Evolutionary conservation across 192 early-diverging fungal species (phyloP), one percentile per base, ranked within the genome.

Genomic region (Obelidium mucronatum): DNA sequence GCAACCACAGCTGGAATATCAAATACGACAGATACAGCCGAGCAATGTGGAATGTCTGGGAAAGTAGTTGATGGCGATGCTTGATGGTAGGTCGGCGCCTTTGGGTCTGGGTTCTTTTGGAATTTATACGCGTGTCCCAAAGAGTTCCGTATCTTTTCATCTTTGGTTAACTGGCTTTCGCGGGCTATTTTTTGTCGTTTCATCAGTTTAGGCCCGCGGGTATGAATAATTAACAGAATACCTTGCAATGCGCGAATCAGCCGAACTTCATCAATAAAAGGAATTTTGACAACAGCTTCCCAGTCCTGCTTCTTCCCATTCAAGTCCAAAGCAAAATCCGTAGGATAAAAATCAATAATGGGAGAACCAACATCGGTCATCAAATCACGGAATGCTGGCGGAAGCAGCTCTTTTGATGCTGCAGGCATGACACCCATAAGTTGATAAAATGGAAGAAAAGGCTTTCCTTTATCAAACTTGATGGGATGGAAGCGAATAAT

Each of bases 391-490:
- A 80, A 85, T 2, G 78, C 73, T 35, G 51, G 55, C 8, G 86
- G 86, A 30, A 87, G 91, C 70, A 90, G 89, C 40, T 87, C 78
- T 64, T 84, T 75, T 76, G 89, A 91, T 42, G 88, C 91, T 31
- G 95, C 91, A 0, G 97, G 97, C 26, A 98, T 80, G 3, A 99
- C 97, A 67, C 95, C 94, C 97, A 98, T 99, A 24, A 98, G 80
- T 78, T 99, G 97, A 81, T 99, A 95, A 70, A 96, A 94, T 8
- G 97, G 97, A 2, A 84, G 86, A 72, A 99, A 91, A 1, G 97
- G 97, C 24, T 83, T 79, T 40, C 94, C 94, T 28, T 93, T 81
- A 26, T 97, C 92, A 74, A 99, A 96, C 37, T 91, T 76, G 69
- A 94, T 83, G 3, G 76, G 76, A 61, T 91, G 80, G 74, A 95